phyloP scores from a whole-genome alignment of 352 stramenopile genomes.

The Chrysophaeum taylorii region DNA sequence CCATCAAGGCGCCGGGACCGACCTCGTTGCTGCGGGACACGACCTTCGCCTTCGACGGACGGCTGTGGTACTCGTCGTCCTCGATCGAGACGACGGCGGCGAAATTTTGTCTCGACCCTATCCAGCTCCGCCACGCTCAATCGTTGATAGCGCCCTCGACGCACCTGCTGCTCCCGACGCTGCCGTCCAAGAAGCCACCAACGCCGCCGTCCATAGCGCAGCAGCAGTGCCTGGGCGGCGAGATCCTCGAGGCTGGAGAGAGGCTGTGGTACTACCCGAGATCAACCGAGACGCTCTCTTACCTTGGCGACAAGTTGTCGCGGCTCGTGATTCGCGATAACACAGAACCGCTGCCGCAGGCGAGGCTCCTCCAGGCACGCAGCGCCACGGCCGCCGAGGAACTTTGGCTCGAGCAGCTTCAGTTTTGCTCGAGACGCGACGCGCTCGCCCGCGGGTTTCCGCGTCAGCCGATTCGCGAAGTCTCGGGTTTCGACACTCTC shows the following conservation, averaged over 20 bases:
- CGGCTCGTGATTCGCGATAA: background rate
- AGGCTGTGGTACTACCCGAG: background rate
- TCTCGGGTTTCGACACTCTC: too few species aligned
- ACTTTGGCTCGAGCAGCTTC: background rate
- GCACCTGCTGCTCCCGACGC: background rate
- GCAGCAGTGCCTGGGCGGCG: background rate
- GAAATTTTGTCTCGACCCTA: background rate
- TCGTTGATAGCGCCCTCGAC: background rate
- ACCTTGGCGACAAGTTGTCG: background rate
- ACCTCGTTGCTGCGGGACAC: background rate
- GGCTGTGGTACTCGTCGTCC: background rate
- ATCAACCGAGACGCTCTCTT: background rate
- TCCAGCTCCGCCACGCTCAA: background rate
- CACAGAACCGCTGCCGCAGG: too few species aligned
- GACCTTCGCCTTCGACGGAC: background rate
- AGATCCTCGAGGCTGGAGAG: background rate
- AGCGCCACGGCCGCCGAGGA: background rate
- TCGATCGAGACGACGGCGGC: background rate
- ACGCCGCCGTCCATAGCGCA: background rate
- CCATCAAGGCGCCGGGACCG: too few species aligned
- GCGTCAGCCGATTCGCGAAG: background rate
- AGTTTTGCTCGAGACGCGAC: background rate
- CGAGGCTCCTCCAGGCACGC: too few species aligned
- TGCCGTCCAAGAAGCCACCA: background rate
- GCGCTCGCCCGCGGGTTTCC: background rate